Conservation (phyloP, 176 grass and related monocot genomes). For the Avena insularis region DNA sequence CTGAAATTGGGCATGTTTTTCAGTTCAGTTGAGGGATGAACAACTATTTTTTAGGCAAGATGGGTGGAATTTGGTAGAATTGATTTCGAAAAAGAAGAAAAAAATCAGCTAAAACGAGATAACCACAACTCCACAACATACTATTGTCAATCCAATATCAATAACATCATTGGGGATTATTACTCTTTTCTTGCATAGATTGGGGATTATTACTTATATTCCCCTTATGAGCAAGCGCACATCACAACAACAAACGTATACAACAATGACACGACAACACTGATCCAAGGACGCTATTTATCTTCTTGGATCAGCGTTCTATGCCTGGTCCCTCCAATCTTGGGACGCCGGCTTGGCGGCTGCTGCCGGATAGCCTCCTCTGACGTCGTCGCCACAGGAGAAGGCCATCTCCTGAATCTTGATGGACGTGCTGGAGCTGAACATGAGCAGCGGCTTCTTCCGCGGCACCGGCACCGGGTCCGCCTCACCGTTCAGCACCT, state of each 20-base stretch:
- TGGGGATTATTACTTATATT: constrained; percentile 53
- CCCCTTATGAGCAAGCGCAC: constrained; percentile 41
- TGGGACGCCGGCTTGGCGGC: constrained; percentile 34
- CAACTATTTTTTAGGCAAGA: not conserved
- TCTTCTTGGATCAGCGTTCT: constrained; percentile 31
- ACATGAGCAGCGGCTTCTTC: constrained; percentile 89
- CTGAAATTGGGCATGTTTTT: no score
- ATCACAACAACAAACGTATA: constrained; percentile 15
- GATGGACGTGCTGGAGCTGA: constrained; percentile 70
- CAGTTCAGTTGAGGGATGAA: no score
- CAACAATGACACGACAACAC: constrained; percentile 32
- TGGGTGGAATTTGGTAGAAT: not conserved
- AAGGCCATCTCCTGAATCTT: constrained; percentile 88
- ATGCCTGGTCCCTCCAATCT: constrained; percentile 27
- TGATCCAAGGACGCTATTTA: not conserved
- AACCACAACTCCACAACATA: not conserved
- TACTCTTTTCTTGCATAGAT: no score
- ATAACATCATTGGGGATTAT: not conserved
- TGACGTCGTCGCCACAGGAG: constrained; percentile 61
- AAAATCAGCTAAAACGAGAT: not conserved
- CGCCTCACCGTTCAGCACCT: constrained; percentile 81
- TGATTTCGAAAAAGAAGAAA: not conserved
- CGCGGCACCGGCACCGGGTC: constrained; percentile 61
- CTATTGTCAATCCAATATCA: not conserved
- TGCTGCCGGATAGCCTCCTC: not conserved